These are phyloP conservation scores for Tolypocladium endophyticum DNA, from an alignment of 2,329 filamentous ascomycete genomes.

Conservation along the genomic window DNA sequence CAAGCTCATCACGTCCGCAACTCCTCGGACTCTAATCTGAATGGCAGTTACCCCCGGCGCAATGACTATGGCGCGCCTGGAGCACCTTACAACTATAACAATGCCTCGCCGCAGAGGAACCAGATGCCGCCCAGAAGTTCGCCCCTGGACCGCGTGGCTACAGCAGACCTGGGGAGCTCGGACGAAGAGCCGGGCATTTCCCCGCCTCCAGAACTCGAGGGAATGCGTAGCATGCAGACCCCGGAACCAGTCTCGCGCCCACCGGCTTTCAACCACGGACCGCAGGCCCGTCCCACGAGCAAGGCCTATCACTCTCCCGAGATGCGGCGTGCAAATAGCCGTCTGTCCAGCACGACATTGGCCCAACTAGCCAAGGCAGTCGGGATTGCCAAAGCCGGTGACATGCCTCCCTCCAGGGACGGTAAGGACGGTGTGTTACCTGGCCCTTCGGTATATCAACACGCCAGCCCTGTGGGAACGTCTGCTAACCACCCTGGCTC, in stretches of 20 bases:
- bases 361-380: constrained; percentile 67
- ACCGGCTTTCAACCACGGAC: constrained; percentile 67
- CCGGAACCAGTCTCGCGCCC: constrained; percentile 70
- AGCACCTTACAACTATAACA: constrained; percentile 11
- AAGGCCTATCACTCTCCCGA: constrained; percentile 66
- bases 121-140: constrained; percentile 27
- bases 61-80: constrained; percentile 12
- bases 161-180: constrained; percentile 44
- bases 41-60: constrained; percentile 9
- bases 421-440: constrained; percentile 20
- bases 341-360: constrained; percentile 73
- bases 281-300: constrained; percentile 58
- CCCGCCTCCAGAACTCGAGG: constrained; percentile 34
- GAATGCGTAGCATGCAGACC: constrained; percentile 46
- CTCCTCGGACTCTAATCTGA: constrained; percentile 32
- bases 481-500: constrained; percentile 44
- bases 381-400: constrained; percentile 33
- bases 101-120: constrained; percentile 21
- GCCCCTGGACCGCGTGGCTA: constrained; percentile 31
- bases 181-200: constrained; percentile 38
- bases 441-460: constrained; percentile 40
- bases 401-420: constrained; percentile 17
- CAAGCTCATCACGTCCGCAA: constrained; percentile 32
- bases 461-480: constrained; percentile 38
- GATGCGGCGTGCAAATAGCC: constrained; percentile 69